Evolutionary conservation across 2,329 filamentous ascomycete species (phyloP), one percentile per base, ranked within the genome.

Genomic region (Cercospora brassicicola): DNA sequence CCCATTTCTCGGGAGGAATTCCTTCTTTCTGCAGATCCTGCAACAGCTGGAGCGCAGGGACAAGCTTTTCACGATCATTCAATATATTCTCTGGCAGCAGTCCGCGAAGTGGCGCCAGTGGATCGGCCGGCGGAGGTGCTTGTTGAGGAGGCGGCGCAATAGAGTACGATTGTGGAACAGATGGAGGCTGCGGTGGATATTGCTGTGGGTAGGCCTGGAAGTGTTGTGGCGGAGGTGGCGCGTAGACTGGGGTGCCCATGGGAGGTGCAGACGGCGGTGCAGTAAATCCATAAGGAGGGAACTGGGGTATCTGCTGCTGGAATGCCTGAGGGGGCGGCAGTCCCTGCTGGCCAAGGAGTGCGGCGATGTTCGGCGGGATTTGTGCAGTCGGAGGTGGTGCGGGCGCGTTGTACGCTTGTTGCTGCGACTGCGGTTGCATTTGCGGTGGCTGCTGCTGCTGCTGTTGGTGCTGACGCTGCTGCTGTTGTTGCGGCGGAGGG

Each of bases 1-100:
- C 88, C 81, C 92, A 93, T 79, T 94, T 90, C 69, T 95, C 92
- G 79, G 91, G 85, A 2, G 91, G 87, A 28, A 95, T 84, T 59
- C 92, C 92, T 78, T 92, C 90, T 36, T 90, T 88, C 67, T 89
- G 86, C 65, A 96, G 84, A 10, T 91, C 85, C 80, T 93, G 91
- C 74, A 96, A 87, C 71, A 95, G 81, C 78, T 90, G 83, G 65
- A 94, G 83, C 76, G 93, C 91, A 77, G 91, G 86, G 72, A 91
- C 88, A 66, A 91, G 82, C 70, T 86, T 88, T 69, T 72, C 79
- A 18, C 73, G 73, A 56, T 79, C 76, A 64, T 76, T 77, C 60
- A 79, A 69, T 61, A 79, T 79, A 68, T 79, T 78, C 20, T 77
- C 73, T 20, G 79, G 79, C 18, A 81, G 70, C 20, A 78, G 70